phyloP scores from a whole-genome alignment of 2,329 filamentous ascomycete species.

The Cercospora sojina region DNA sequence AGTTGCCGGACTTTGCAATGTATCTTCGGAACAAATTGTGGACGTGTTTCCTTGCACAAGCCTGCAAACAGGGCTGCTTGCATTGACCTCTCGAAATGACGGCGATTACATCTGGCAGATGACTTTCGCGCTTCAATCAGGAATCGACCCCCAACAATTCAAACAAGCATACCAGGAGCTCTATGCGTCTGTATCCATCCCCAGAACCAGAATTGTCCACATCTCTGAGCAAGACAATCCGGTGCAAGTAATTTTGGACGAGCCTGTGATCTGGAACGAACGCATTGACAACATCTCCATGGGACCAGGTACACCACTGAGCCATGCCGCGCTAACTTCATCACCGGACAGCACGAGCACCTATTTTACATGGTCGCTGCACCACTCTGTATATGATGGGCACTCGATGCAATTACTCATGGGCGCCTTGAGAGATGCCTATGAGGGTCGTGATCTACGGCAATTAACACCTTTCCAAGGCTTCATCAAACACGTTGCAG shows the following conservation, averaged over 20 bases:
- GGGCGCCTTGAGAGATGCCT: background rate
- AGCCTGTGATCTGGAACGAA: background rate
- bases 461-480: constrained; percentile 7
- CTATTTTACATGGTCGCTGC: background rate
- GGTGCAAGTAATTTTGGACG: constrained; percentile 7
- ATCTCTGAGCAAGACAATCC: background rate
- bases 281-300: background rate
- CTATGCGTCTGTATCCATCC: background rate
- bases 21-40: constrained; percentile 31
- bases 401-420: constrained; percentile 3
- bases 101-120: constrained; percentile 6
- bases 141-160: constrained; percentile 29
- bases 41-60: constrained; percentile 11
- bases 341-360: background rate
- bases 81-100: constrained; percentile 3
- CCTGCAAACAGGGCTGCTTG: constrained; percentile 5
- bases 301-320: constrained; percentile 5
- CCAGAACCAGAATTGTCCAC: constrained; percentile 3
- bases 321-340: background rate
- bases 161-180: background rate
- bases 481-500: constrained; percentile 3
- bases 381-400: constrained; percentile 11
- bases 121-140: constrained; percentile 26
- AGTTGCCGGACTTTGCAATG: constrained; percentile 1
- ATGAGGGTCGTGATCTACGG: background rate